These are phyloP conservation scores for Talaromyces sp. DNA, from an alignment of 2,329 filamentous ascomycete genomes.

Conservation along the genomic window DNA sequence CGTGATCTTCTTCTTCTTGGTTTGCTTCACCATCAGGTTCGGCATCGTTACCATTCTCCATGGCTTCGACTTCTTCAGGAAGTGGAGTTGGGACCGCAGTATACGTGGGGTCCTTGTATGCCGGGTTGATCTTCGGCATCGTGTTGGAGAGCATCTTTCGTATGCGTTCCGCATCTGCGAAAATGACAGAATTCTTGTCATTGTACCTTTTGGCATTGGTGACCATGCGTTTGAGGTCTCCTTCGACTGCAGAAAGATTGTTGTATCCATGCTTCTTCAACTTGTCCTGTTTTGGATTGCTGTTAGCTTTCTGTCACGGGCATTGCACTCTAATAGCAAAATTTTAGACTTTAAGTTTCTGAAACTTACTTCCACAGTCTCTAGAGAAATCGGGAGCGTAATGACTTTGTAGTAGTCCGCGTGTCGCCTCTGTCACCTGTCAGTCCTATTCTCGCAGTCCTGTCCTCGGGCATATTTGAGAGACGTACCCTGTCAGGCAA, in stretches of 20 bases:
- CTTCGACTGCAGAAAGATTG: constrained; percentile 69
- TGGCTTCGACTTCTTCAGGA: constrained; percentile 51
- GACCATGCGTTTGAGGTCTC: constrained; percentile 83
- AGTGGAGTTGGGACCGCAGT: constrained; percentile 68
- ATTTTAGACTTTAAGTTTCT: too few species aligned
- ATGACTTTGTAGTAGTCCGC: constrained; percentile 73
- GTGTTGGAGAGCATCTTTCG: constrained; percentile 81
- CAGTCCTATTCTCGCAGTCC: not conserved
- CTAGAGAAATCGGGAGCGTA: constrained; percentile 71
- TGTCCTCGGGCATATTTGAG: not conserved
- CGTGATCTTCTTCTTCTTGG: constrained; percentile 15
- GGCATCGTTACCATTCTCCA: constrained; percentile 15
- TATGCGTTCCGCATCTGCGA: constrained; percentile 79
- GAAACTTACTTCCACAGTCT: constrained; percentile 60
- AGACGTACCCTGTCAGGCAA: constrained; percentile 54
- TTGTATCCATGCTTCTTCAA: constrained; percentile 64
- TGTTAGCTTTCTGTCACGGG: not conserved
- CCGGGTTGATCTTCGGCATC: constrained; percentile 82
- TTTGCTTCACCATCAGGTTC: constrained; percentile 18
- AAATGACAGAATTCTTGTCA: constrained; percentile 64
- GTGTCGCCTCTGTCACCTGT: constrained; percentile 47
- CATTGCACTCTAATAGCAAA: not conserved
- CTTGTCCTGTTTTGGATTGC: constrained; percentile 46
- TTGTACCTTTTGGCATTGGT: constrained; percentile 83
- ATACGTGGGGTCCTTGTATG: constrained; percentile 66